A percentile compares a stretch with the other conserved stretches of the same genome.
Conservation (phyloP, 2,329 filamentous ascomycete genomes). For the Penicillium expansum region DNA sequence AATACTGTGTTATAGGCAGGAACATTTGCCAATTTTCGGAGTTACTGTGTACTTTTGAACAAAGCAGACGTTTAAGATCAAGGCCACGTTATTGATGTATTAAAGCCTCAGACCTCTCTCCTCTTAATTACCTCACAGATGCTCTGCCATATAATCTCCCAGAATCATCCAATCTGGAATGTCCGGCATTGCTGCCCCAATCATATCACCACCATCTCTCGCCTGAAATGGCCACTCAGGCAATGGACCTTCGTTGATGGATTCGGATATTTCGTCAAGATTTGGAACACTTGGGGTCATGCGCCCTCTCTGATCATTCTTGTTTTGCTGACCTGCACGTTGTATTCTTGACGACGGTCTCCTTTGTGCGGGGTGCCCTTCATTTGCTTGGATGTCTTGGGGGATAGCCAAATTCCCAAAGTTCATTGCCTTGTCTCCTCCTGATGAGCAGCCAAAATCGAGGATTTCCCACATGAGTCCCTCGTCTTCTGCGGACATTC, state of each 20-base stretch:
- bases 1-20: not conserved
- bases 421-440: not conserved
- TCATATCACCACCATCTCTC: conserved; percentile 1
- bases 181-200: conserved; percentile 18
- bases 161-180: conserved; percentile 29
- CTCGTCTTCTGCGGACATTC: conserved; percentile 27
- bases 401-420: not conserved
- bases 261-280: not conserved
- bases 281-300: not conserved
- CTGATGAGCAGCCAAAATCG: conserved; percentile 21
- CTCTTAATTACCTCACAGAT: conserved; percentile 14
- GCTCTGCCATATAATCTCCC: conserved; percentile 22
- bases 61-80: not conserved
- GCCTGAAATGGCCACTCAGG: conserved; percentile 20
- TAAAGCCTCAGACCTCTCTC: not conserved
- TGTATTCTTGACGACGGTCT: not conserved
- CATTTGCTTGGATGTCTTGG: not conserved
- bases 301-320: not conserved
- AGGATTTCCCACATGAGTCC: conserved; percentile 28
- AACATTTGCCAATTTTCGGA: not conserved
- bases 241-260: conserved; percentile 5
- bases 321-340: not conserved
- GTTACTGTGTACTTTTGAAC: not conserved
- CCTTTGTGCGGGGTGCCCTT: not conserved
- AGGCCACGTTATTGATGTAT: not conserved